Conservation (phyloP, 148 eudicot genomes). For the Tetragonia tetragonoides region DNA sequence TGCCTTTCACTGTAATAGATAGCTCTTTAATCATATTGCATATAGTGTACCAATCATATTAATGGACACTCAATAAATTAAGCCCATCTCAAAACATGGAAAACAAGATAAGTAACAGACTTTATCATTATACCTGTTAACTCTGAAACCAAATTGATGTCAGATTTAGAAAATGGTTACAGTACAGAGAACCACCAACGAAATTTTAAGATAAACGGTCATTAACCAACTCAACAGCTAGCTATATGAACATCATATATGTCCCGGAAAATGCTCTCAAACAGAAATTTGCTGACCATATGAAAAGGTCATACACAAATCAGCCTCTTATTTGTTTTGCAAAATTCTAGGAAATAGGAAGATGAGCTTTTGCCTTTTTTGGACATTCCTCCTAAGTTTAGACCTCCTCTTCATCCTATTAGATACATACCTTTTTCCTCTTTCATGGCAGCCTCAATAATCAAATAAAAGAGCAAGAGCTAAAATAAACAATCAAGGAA, state of each 20-base stretch:
- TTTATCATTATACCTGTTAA: too few species aligned
- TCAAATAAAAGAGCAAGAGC: constrained; percentile 15
- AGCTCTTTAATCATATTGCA: too few species aligned
- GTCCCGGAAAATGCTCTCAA: neutral
- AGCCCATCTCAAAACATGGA: too few species aligned
- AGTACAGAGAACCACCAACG: too few species aligned
- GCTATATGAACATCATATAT: neutral
- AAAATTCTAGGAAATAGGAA: constrained; percentile 24
- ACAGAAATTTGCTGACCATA: neutral
- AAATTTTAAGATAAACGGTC: neutral
- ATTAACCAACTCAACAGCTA: neutral
- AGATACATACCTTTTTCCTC: neutral
- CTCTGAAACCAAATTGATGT: too few species aligned
- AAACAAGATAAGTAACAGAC: too few species aligned
- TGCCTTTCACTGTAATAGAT: too few species aligned
- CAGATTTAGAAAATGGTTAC: too few species aligned
- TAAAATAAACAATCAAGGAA: neutral
- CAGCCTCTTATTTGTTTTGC: constrained; percentile 11
- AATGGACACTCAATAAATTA: too few species aligned
- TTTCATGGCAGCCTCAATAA: constrained; percentile 24
- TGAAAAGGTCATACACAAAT: constrained; percentile 12
- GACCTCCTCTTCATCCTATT: constrained; percentile 11
- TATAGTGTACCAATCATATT: too few species aligned
- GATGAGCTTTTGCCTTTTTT: constrained; percentile 1
- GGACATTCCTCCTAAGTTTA: constrained; percentile 20